Evolutionary conservation across 179 eudicot genomes (phyloP).

Genomic region (Carnegiea gigantea): DNA sequence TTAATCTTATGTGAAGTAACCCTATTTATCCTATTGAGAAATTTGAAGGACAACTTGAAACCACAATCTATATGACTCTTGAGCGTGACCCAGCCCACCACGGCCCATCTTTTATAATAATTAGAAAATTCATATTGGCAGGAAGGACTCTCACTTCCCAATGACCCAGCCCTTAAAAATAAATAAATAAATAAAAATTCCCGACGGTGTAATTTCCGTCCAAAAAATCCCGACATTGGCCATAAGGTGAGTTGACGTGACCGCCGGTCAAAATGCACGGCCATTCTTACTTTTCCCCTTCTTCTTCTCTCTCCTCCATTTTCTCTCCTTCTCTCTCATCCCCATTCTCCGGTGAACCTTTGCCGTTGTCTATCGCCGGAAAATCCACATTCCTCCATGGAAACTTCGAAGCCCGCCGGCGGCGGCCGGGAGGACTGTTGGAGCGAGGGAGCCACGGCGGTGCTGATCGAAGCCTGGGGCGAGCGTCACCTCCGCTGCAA

Average conservation of each 20-base stretch:
- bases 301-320: background rate
- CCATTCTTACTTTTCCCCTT: background rate
- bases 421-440: constrained; percentile 7
- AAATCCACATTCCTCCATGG: background rate
- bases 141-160: background rate
- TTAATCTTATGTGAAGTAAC: too few species aligned
- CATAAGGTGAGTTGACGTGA: background rate
- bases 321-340: background rate
- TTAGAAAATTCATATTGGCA: background rate
- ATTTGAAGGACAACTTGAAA: too few species aligned
- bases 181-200: background rate
- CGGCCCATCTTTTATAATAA: background rate
- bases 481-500: constrained; percentile 7
- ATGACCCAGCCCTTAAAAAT: background rate
- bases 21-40: too few species aligned
- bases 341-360: background rate
- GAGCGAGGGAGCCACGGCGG: constrained; percentile 7
- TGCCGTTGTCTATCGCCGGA: background rate
- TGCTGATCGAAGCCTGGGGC: constrained; percentile 11
- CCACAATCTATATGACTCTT: too few species aligned
- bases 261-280: constrained; percentile 14
- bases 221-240: background rate
- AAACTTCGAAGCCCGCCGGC: background rate
- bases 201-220: constrained; percentile 14
- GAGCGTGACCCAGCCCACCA: background rate